Evolutionary conservation across 306 rosid species (phyloP).

Genomic region (Argentina anserina): DNA sequence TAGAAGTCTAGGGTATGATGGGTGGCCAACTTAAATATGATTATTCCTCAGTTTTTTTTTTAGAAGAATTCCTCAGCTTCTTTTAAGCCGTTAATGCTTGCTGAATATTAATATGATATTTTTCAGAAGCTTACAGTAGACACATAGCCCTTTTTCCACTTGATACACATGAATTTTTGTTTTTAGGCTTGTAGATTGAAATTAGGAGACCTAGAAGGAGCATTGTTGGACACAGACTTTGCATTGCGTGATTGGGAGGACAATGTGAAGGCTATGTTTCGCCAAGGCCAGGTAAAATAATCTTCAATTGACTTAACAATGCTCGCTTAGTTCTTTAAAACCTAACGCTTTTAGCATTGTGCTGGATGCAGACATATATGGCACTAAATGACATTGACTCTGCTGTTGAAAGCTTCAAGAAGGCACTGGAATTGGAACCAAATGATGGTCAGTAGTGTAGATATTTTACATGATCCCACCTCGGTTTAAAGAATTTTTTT

Average conservation of each 20-base stretch:
- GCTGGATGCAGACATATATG: conserved; percentile 53
- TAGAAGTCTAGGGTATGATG: background rate
- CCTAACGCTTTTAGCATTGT: background rate
- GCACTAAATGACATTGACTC: conserved; percentile 69
- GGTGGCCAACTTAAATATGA: background rate
- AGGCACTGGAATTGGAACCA: conserved; percentile 69
- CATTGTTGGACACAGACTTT: conserved; percentile 73
- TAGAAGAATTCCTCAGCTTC: too few relatives aligned
- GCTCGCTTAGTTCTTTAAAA: background rate
- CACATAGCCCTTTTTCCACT: background rate
- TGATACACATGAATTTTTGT: background rate
- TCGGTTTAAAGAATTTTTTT: background rate
- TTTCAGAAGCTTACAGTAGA: background rate
- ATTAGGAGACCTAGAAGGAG: conserved; percentile 78
- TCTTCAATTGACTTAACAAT: conserved; percentile 12
- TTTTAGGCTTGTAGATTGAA: conserved; percentile 79
- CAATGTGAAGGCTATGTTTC: conserved; percentile 83
- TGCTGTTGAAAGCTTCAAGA: conserved; percentile 71
- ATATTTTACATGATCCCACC: background rate
- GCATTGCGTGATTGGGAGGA: conserved; percentile 81
- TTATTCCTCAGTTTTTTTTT: background rate
- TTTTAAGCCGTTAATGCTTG: background rate
- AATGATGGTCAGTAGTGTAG: conserved; percentile 58
- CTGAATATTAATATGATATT: background rate
- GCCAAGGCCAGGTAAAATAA: conserved; percentile 83